Conservation (phyloP, 1,284 basidiomycete species). For the Sporisorium exsertum region DNA sequence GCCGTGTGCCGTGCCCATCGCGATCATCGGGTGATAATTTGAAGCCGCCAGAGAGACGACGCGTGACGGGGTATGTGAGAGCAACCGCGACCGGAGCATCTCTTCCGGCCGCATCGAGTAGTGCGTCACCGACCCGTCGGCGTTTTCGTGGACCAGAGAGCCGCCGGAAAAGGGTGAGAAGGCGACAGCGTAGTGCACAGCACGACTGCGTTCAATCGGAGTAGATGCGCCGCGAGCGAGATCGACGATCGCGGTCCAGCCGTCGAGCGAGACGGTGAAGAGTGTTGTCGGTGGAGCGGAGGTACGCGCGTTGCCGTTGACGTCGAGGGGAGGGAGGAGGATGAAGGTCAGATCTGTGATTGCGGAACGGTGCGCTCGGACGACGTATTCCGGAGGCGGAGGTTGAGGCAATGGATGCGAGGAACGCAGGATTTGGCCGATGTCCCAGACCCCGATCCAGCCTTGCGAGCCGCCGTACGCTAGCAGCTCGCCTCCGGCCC, state of each 20-base stretch:
- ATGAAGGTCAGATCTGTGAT: constrained; percentile 34
- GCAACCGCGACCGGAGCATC: constrained; percentile 22
- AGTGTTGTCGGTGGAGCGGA: constrained; percentile 6
- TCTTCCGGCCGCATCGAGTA: constrained; percentile 29
- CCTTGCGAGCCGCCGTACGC: constrained; percentile 43
- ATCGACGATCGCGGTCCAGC: constrained; percentile 12
- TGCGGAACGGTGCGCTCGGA: constrained; percentile 28
- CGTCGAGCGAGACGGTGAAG: constrained; percentile 29
- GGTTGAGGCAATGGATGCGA: not conserved
- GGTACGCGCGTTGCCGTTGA: constrained; percentile 5
- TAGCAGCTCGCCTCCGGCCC: constrained; percentile 48
- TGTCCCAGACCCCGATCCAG: constrained; percentile 42
- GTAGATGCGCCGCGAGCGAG: not conserved
- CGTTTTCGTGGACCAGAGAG: constrained; percentile 31
- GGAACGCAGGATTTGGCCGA: constrained; percentile 20
- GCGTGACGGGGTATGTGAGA: constrained; percentile 15
- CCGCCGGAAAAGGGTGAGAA: constrained; percentile 19
- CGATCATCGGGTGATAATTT: constrained; percentile 28
- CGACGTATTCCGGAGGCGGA: constrained; percentile 15
- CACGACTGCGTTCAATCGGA: constrained; percentile 21
- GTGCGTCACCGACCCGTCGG: constrained; percentile 31
- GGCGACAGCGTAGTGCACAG: constrained; percentile 20
- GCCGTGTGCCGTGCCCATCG: constrained; percentile 29
- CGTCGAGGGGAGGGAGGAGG: constrained; percentile 19
- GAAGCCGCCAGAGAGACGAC: constrained; percentile 9